These are phyloP conservation scores for Cladophialophora exuberans DNA, from an alignment of 2,329 filamentous ascomycete species.

Conservation along the genomic window DNA sequence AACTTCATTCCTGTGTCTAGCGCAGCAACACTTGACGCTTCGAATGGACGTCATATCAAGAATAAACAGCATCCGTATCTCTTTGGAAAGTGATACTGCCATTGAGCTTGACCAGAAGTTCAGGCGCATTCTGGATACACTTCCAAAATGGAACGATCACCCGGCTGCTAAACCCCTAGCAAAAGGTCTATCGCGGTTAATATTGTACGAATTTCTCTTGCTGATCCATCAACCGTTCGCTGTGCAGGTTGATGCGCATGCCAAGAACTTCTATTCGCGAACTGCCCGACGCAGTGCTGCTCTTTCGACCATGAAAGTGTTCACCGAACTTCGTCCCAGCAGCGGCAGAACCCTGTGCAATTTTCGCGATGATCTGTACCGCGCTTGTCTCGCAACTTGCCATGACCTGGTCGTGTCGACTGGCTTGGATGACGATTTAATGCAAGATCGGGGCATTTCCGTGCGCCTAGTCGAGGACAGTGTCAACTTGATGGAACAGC, in stretches of 20 bases:
- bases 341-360: constrained; percentile 15
- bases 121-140: constrained; percentile 31
- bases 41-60: constrained; percentile 35
- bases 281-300: constrained; percentile 33
- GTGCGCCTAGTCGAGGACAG: constrained; percentile 33
- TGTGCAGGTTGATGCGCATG: constrained; percentile 29
- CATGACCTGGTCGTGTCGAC: constrained; percentile 17
- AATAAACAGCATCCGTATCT: constrained; percentile 36
- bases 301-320: constrained; percentile 25
- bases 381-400: constrained; percentile 22
- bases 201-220: constrained; percentile 38
- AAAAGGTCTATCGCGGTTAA: constrained; percentile 33
- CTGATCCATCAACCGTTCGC: constrained; percentile 38
- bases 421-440: constrained; percentile 10
- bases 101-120: constrained; percentile 36
- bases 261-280: constrained; percentile 35
- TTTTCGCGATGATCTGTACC: constrained; percentile 24
- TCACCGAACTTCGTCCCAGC: constrained; percentile 17
- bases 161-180: constrained; percentile 23
- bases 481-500: constrained; percentile 40
- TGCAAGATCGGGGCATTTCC: constrained; percentile 14
- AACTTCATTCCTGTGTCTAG: constrained; percentile 36
- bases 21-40: constrained; percentile 34
- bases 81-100: constrained; percentile 34
- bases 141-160: constrained; percentile 32